These are phyloP conservation scores for Platanthera guangdongensis DNA, from an alignment of 106 monocot genomes.

Conservation along the genomic window DNA sequence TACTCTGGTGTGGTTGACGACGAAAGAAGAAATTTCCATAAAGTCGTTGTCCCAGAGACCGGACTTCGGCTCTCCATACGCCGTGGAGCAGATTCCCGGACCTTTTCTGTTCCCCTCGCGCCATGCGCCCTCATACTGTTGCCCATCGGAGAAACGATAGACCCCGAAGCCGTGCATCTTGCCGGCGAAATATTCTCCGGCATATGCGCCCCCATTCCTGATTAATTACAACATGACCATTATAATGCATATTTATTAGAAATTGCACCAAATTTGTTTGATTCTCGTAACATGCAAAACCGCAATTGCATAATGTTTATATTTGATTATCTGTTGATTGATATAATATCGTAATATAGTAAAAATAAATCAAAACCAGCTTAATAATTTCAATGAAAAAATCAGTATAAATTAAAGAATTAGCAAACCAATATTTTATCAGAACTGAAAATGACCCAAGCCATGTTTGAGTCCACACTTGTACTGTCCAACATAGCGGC, in stretches of 20 bases:
- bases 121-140: conserved; percentile 67
- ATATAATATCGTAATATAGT: neutral
- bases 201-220: conserved; percentile 69
- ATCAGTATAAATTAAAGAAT: no score
- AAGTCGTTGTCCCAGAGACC: conserved; percentile 66
- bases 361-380: neutral
- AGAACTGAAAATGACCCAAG: conserved; percentile 19
- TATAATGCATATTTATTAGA: no score
- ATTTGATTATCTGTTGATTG: no score
- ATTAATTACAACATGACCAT: neutral
- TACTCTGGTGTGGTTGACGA: conserved; percentile 64
- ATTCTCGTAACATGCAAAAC: no score
- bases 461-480: conserved; percentile 28
- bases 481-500: conserved; percentile 23
- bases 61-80: conserved; percentile 53
- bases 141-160: conserved; percentile 60
- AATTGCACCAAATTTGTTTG: no score
- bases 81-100: conserved; percentile 56
- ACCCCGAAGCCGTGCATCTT: conserved; percentile 77
- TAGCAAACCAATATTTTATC: neutral
- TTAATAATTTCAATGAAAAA: neutral
- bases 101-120: conserved; percentile 72
- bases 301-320: no score
- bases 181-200: conserved; percentile 78
- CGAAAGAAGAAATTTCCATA: conserved; percentile 40